Percentiles rank a stretch among this genome's conserved stretches.
These are phyloP conservation scores for Wickerhamomyces queroliae DNA, from an alignment of 805 yeast genomes.

Conservation along the genomic window DNA sequence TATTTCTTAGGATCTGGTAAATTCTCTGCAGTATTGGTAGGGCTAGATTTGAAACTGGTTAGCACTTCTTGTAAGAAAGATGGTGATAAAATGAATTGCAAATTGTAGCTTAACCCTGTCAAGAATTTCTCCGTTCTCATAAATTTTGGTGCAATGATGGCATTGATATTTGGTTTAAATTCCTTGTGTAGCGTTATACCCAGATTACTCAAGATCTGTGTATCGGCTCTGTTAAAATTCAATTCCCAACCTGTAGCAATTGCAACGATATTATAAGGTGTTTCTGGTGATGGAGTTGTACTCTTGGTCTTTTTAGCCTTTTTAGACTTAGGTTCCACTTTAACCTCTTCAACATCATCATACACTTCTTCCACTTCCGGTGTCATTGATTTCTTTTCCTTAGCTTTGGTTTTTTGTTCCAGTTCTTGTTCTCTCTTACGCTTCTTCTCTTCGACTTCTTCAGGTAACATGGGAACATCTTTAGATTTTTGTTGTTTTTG, in stretches of 20 bases:
- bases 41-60: slow-evolving; percentile 20
- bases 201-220: slow-evolving; percentile 34
- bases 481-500: slow-evolving; percentile 47
- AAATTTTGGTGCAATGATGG: slow-evolving; percentile 74
- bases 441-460: slow-evolving; percentile 29
- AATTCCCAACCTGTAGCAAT: slow-evolving; percentile 64
- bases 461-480: slow-evolving; percentile 32
- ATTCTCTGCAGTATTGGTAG: slow-evolving; percentile 10
- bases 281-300: slow-evolving; percentile 5
- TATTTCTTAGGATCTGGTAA: slow-evolving; percentile 23
- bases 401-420: slow-evolving; percentile 2
- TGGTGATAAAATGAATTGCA: slow-evolving; percentile 49
- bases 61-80: slow-evolving; percentile 43
- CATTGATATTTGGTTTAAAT: slow-evolving; percentile 30
- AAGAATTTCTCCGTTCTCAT: slow-evolving; percentile 85
- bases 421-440: slow-evolving; percentile 23
- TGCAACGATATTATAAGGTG: slow-evolving; percentile 37
- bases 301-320: slow-evolving; percentile 6
- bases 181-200: slow-evolving; percentile 49
- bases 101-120: slow-evolving; percentile 52
- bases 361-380: slow-evolving; percentile 2
- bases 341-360: not conserved
- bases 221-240: slow-evolving; percentile 38
- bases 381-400: slow-evolving; percentile 1
- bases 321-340: slow-evolving; percentile 7